Conservation (phyloP, 2,329 filamentous ascomycete species). For the Pseudovirgaria hyperparasitica region DNA sequence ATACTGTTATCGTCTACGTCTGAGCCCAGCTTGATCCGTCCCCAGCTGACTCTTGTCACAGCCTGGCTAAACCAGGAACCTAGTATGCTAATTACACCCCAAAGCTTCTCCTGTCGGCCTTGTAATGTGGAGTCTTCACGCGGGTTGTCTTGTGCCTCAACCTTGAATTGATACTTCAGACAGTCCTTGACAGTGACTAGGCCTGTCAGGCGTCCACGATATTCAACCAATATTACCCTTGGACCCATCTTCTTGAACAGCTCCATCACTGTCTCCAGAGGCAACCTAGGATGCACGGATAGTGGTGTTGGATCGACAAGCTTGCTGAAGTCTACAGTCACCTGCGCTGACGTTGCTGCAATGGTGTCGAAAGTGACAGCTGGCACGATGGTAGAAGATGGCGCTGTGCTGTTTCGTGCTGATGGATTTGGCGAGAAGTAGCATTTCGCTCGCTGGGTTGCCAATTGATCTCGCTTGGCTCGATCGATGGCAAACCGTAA, state of each 20-base stretch:
- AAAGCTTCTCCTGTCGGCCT: constrained; percentile 18
- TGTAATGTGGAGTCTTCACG: constrained; percentile 9
- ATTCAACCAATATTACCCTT: constrained; percentile 82
- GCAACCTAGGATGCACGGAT: constrained; percentile 78
- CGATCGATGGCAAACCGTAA: constrained; percentile 81
- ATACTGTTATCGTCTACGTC: not conserved
- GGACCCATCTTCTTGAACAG: constrained; percentile 97
- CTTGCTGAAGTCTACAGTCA: constrained; percentile 64
- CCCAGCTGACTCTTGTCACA: too few relatives aligned
- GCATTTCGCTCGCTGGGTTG: constrained; percentile 59
- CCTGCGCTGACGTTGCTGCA: constrained; percentile 41
- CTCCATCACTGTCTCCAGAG: constrained; percentile 96
- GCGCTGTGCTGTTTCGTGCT: constrained; percentile 11
- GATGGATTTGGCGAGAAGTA: constrained; percentile 45
- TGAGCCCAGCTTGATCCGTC: not conserved
- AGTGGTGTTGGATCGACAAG: constrained; percentile 86
- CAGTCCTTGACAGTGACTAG: constrained; percentile 96
- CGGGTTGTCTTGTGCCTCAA: constrained; percentile 70
- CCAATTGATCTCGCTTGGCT: constrained; percentile 52
- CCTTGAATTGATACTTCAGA: constrained; percentile 93
- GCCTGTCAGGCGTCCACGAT: constrained; percentile 69
- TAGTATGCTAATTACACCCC: constrained; percentile 8
- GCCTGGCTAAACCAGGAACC: not conserved
- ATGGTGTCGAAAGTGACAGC: constrained; percentile 46
- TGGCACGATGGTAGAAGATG: constrained; percentile 18